These are phyloP conservation scores for Vanrija humicola DNA, from an alignment of 1,284 basidiomycete species.

Conservation along the genomic window DNA sequence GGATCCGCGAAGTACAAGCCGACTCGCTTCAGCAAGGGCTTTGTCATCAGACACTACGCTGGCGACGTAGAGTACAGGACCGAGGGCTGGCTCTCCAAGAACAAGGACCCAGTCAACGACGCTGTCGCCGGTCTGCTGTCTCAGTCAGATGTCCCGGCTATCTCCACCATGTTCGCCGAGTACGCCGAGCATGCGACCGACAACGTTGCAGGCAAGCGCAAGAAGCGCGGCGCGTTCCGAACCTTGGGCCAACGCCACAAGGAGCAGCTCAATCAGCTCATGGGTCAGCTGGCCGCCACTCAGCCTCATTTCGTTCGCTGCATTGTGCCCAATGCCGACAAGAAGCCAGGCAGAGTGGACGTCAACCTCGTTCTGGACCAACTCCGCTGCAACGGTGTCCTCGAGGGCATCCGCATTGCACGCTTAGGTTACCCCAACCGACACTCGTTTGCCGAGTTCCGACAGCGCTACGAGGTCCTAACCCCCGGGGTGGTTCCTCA, in stretches of 20 bases:
- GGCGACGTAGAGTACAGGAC: constrained; percentile 96
- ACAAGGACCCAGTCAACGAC: constrained; percentile 98
- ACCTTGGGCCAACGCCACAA: constrained; percentile 95
- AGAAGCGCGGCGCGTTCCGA: constrained; percentile 95
- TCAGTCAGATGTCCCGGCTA: constrained; percentile 74
- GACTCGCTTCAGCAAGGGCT: constrained; percentile 86
- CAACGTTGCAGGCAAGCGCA: constrained; percentile 60
- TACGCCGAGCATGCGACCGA: constrained; percentile 58
- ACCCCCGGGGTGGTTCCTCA: constrained; percentile 87
- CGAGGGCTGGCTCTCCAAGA: constrained; percentile 97
- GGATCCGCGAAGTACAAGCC: constrained; percentile 80
- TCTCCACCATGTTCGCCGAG: constrained; percentile 81
- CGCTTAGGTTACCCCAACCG: constrained; percentile 96
- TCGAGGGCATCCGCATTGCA: constrained; percentile 98
- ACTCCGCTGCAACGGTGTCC: constrained; percentile 95
- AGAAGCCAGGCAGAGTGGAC: constrained; percentile 88
- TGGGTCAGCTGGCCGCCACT: constrained; percentile 86
- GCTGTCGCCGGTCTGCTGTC: constrained; percentile 88
- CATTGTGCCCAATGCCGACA: constrained; percentile 91
- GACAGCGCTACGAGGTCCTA: constrained; percentile 92
- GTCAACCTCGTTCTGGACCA: constrained; percentile 95
- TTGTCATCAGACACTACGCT: constrained; percentile 94
- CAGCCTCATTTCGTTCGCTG: constrained; percentile 99
- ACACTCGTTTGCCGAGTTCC: constrained; percentile 93
- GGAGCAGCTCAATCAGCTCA: constrained; percentile 88